These are phyloP conservation scores for Arachnopeziza araneosa DNA, from an alignment of 2,329 filamentous ascomycete genomes.

Conservation along the genomic window DNA sequence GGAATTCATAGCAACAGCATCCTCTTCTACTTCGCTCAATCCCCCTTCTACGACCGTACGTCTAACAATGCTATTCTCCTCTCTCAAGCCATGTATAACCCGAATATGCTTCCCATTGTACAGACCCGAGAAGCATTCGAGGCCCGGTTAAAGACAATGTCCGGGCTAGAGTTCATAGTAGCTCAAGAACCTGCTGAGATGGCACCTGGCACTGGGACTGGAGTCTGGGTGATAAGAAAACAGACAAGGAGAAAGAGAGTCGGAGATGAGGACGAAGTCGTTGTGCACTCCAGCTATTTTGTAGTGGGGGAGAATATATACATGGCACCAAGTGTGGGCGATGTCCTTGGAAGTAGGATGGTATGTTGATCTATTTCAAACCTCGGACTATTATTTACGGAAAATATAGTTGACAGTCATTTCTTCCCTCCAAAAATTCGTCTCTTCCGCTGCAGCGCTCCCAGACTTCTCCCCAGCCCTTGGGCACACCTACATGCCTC, in stretches of 20 bases:
- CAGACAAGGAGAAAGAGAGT: slow-evolving; percentile 56
- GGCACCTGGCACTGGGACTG: slow-evolving; percentile 53
- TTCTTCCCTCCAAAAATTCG: slow-evolving; percentile 29
- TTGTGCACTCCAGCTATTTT: slow-evolving; percentile 56
- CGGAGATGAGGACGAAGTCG: slow-evolving; percentile 52
- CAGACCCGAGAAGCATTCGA: slow-evolving; percentile 60
- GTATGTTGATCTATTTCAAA: slow-evolving; percentile 36
- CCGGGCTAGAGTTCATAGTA: slow-evolving; percentile 61
- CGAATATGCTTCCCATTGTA: slow-evolving; percentile 50
- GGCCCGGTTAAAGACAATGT: slow-evolving; percentile 56
- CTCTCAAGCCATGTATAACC: slow-evolving; percentile 57
- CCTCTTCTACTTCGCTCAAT: slow-evolving; percentile 62
- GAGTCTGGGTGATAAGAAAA: slow-evolving; percentile 66
- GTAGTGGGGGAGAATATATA: slow-evolving; percentile 62
- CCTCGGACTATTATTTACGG: background rate
- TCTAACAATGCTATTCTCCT: slow-evolving; percentile 62
- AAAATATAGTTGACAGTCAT: slow-evolving; percentile 15
- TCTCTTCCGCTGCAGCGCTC: slow-evolving; percentile 29
- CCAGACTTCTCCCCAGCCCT: slow-evolving; percentile 46
- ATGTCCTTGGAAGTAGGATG: slow-evolving; percentile 54
- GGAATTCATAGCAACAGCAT: slow-evolving; percentile 57
- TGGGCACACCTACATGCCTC: slow-evolving; percentile 33
- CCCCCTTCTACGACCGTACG: slow-evolving; percentile 62
- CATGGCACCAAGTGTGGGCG: slow-evolving; percentile 56
- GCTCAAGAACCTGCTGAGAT: slow-evolving; percentile 60